phyloP scores from a whole-genome alignment of 345 rosid species.

The Lepidium aucheri region DNA sequence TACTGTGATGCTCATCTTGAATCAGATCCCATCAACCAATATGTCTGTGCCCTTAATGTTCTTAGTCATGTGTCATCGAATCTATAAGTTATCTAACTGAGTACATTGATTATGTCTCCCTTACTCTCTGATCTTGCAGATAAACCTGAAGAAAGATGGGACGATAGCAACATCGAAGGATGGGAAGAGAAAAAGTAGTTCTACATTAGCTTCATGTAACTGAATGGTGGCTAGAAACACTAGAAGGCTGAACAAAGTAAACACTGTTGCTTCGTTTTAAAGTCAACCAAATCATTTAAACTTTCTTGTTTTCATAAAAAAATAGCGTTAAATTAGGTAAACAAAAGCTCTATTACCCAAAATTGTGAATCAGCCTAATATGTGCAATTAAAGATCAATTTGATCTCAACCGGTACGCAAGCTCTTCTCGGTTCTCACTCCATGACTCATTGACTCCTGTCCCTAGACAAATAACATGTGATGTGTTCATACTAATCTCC shows the following conservation, averaged over 20 bases:
- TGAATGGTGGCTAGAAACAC: background rate
- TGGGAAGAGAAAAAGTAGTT: conserved; percentile 24
- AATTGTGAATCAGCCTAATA: background rate
- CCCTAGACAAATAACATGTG: conserved; percentile 28
- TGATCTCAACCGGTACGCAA: conserved; percentile 22
- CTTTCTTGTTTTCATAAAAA: too few species aligned
- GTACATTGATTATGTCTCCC: background rate
- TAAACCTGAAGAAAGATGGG: conserved; percentile 21
- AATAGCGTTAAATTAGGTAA: background rate
- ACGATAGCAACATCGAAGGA: conserved; percentile 7
- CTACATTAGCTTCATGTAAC: background rate
- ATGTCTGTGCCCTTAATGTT: background rate
- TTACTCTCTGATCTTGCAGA: conserved; percentile 8
- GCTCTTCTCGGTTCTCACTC: conserved; percentile 5
- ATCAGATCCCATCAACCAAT: background rate
- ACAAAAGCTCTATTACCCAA: background rate
- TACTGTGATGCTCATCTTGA: background rate
- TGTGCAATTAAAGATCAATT: background rate
- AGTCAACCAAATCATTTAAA: too few species aligned
- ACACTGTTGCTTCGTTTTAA: background rate
- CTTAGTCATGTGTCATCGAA: background rate
- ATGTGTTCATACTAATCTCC: conserved; percentile 13
- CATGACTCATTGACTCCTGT: conserved; percentile 20
- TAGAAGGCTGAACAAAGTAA: background rate
- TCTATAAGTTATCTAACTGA: background rate